Percentiles rank a stretch among this genome's conserved stretches.
Conservation (phyloP, 2,329 filamentous ascomycete genomes). For the Ophiostoma quercus region DNA sequence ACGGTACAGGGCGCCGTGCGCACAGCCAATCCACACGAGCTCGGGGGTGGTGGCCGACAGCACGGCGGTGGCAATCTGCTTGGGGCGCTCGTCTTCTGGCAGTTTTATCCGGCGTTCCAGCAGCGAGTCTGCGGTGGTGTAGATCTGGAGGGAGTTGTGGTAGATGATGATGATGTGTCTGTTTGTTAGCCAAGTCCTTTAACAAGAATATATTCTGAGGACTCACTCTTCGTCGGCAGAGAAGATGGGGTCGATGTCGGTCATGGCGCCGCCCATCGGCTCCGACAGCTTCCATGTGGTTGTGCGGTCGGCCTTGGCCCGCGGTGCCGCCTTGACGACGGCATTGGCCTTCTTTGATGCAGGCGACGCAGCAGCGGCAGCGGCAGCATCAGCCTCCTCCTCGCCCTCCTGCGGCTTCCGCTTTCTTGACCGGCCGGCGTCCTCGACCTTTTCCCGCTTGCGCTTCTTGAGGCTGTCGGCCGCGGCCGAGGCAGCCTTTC, state of each 20-base stretch:
- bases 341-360: conserved; percentile 8
- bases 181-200: background rate
- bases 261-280: conserved; percentile 60
- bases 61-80: conserved; percentile 37
- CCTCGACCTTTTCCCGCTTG: conserved; percentile 34
- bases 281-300: conserved; percentile 55
- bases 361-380: background rate
- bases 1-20: conserved; percentile 52
- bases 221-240: conserved; percentile 56
- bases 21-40: conserved; percentile 56
- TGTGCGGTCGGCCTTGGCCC: conserved; percentile 17
- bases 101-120: conserved; percentile 66
- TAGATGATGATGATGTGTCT: conserved; percentile 70
- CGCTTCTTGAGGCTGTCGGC: conserved; percentile 33
- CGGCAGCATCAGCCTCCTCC: background rate
- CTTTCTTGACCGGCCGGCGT: conserved; percentile 26
- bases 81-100: conserved; percentile 33
- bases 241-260: conserved; percentile 60
- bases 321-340: conserved; percentile 15
- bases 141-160: conserved; percentile 70
- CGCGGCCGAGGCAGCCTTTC: conserved; percentile 30
- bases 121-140: conserved; percentile 74
- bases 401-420: conserved; percentile 23
- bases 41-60: conserved; percentile 42
- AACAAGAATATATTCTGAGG: background rate